Base-by-base conservation (phyloP, 345 rosid species). In the Sisymbrium irio region DNA sequence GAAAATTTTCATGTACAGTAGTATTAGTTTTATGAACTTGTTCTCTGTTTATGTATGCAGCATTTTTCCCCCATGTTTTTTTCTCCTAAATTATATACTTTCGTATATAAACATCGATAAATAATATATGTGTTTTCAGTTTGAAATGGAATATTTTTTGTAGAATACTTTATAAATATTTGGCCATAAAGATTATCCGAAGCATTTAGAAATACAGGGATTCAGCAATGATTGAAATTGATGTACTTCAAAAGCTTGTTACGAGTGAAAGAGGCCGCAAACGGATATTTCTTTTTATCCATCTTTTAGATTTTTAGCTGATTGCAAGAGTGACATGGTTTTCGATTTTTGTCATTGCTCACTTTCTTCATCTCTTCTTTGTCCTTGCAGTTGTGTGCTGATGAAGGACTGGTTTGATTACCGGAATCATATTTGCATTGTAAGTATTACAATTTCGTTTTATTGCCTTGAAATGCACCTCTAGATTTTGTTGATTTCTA, bases 201-300 rank as follows among this genome's bases (percentile, higher is more conserved):
- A 84, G 90, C 82, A 82, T 87, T 19, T 80, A 75, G 40, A 89
- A 89, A 63, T 85, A 89, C 46, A 85, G 87, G 60, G 87, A 85
- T 27, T 92, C 96, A 53, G 96, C 92, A 9, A 89, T 85, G 95
- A 81, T 84, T 73, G 96, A 89, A 71, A 69, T 89, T 49, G 90
- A 89, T 77, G 77, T 89, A 13, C 96, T 89, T 72, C 86, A 85
- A 30, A 84, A 40, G 61, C 79, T 89, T 65, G 79, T 81, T 36
- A 85, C 83, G 82, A 80, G 77, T 72, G 90, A 84, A 27, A 76
- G 67, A 77, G 86, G 79, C 75, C 54, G 80, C 79, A 82, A 85
- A 66, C 82, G 83, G 95, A n/a, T 89, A 87, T n/a, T 14, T 14
- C 69, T 7, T 37, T 14, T 42, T 71, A 1, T 27, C 4, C 6